Percentiles rank a stretch among this genome's conserved stretches.
Conservation (phyloP, 768 basidiomycete species). For the Boletus eberwhitei region DNA sequence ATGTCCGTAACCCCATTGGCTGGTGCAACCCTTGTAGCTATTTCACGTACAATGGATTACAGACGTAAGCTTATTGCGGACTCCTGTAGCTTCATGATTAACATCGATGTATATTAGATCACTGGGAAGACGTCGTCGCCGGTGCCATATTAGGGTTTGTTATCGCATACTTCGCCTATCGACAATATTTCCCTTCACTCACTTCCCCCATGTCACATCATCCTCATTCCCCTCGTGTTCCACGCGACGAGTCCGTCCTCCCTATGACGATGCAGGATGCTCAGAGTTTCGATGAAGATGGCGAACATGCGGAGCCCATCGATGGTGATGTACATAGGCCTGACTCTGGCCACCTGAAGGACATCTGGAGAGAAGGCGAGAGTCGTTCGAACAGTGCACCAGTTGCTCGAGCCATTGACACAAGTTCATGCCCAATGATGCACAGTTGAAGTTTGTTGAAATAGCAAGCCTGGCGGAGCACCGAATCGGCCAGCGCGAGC, state of each 20-base stretch:
- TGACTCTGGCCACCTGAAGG: slow-evolving; percentile 5
- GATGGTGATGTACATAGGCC: slow-evolving; percentile 10
- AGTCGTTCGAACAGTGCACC: slow-evolving; percentile 21
- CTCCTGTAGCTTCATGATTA: slow-evolving; percentile 9
- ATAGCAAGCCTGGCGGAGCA: too few relatives aligned
- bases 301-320: slow-evolving; percentile 29
- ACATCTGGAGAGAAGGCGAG: slow-evolving; percentile 34
- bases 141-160: slow-evolving; percentile 73
- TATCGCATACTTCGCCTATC: slow-evolving; percentile 72
- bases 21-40: slow-evolving; percentile 74
- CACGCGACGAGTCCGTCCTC: slow-evolving; percentile 40
- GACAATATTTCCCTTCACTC: slow-evolving; percentile 83
- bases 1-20: slow-evolving; percentile 71
- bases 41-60: slow-evolving; percentile 90
- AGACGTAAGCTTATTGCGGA: slow-evolving; percentile 49
- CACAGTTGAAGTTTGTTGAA: too few relatives aligned
- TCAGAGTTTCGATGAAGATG: slow-evolving; percentile 12
- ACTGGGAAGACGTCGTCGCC: slow-evolving; percentile 88
- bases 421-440: not conserved
- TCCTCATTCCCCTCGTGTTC: slow-evolving; percentile 70
- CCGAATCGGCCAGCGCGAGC: too few relatives aligned
- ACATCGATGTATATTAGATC: slow-evolving; percentile 47
- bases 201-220: slow-evolving; percentile 56
- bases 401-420: slow-evolving; percentile 5
- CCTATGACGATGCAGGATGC: slow-evolving; percentile 34